These are phyloP conservation scores for Sherardia arvensis DNA, from an alignment of 257 asterid genomes.

Conservation along the genomic window DNA sequence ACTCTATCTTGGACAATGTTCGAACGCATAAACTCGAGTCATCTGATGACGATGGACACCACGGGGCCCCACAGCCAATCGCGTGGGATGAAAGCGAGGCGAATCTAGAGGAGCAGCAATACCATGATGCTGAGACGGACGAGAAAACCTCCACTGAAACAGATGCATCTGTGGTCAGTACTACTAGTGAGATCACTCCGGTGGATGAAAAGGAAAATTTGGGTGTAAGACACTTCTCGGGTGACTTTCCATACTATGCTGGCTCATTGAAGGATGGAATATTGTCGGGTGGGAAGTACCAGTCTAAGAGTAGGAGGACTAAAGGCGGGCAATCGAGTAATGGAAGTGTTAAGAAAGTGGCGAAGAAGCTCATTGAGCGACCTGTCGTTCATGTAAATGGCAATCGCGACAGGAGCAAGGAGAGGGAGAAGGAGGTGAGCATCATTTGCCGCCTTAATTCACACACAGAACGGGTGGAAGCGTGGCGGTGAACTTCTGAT, in stretches of 20 bases:
- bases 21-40: conserved; percentile 14
- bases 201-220: conserved; percentile 7
- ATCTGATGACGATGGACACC: conserved; percentile 23
- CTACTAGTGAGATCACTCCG: not conserved
- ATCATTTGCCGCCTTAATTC: conserved; percentile 45
- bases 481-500: conserved; percentile 53
- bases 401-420: conserved; percentile 25
- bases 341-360: conserved; percentile 24
- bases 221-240: not conserved
- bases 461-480: conserved; percentile 42
- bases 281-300: conserved; percentile 19
- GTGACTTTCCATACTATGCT: conserved; percentile 6
- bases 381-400: conserved; percentile 20
- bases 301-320: conserved; percentile 34
- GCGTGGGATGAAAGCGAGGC: conserved; percentile 7
- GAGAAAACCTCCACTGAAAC: not conserved
- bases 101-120: conserved; percentile 10
- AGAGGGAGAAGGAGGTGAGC: conserved; percentile 21
- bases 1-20: conserved; percentile 14
- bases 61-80: conserved; percentile 5
- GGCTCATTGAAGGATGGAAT: conserved; percentile 10
- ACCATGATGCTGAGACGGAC: not conserved
- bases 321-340: conserved; percentile 29
- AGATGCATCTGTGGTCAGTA: conserved; percentile 3
- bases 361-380: conserved; percentile 19